Base-by-base conservation (phyloP, 140 eudicot species). In the Bidens hawaiensis region DNA sequence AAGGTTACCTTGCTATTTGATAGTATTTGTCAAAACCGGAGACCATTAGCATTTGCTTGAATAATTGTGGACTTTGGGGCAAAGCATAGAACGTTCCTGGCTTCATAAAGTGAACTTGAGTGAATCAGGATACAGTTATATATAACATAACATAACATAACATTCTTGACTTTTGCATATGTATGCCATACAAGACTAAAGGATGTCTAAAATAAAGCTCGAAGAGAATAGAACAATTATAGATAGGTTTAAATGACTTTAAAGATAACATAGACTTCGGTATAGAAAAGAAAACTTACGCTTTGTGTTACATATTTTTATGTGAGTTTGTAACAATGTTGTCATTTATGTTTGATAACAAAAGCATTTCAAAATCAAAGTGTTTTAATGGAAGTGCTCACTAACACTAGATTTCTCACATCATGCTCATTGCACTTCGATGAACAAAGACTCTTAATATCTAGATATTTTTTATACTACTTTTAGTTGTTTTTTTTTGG, bases 1-100 rank as follows among this genome's bases (percentile, higher is more conserved):
- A 67, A 15, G 26, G n/a, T 50, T 65, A 91, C 99, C 96, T 93
- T 61, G 99, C 99, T 76, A 93, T 83, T 74, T 93, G 99, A 85
- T 88, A 93, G 68, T 93, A 93, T 69, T 66, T 93, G 77, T 88
- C 89, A 71, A 88, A 88, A 61, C 99, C 96, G 6, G 95, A 85
- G 26, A 88, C 99, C 99, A 93, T 93, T 34, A 93, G 87, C 99
- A 93, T 93, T 78, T 93, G 99, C 69, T 93, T 93, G 81, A 81
- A 93, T 67, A 93, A 80, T 69, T 93, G 99, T 60, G 99, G 99
- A 70, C 99, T 93, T 79, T 93, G 99, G 45, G 96, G 99, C 82
- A 93, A 71, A 66, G 99, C 99, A 79, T 93, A 93, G 71, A 85
- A 88, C 14, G 88, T 83, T 50, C 96, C 99, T 81, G 96, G 94